A percentile compares a stretch with the other conserved stretches of the same genome.
These are phyloP conservation scores for Coprinellus micaceus DNA, from an alignment of 768 basidiomycete genomes.

Conservation along the genomic window DNA sequence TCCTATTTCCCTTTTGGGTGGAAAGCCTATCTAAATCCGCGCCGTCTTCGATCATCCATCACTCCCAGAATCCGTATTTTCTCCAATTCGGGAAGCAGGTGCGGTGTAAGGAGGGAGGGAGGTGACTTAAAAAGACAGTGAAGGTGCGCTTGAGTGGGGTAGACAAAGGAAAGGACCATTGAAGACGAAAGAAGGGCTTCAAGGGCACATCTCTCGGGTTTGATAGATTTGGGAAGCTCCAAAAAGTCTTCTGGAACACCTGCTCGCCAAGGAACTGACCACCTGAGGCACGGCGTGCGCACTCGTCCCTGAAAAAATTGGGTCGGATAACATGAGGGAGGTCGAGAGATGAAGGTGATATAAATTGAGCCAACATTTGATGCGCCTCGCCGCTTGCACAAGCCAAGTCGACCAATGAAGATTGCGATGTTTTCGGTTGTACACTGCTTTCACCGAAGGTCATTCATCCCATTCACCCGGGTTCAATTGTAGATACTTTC, in stretches of 20 bases:
- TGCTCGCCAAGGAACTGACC: neutral
- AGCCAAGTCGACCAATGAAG: too few relatives aligned
- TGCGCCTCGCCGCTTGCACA: too few relatives aligned
- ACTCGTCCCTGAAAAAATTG: neutral
- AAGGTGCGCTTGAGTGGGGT: neutral
- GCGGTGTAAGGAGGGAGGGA: neutral
- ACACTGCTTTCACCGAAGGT: neutral
- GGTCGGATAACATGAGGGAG: neutral
- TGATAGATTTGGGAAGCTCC: neutral
- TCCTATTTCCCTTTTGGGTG: conserved; percentile 11
- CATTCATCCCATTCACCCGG: neutral
- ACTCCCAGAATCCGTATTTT: conserved; percentile 2
- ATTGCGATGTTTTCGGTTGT: neutral
- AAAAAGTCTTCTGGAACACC: neutral
- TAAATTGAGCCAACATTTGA: neutral
- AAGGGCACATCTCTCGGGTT: neutral
- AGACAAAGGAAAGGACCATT: neutral
- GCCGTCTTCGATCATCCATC: conserved; percentile 13
- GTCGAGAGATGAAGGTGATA: neutral
- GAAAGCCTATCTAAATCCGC: conserved; percentile 14
- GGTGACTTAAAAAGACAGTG: neutral
- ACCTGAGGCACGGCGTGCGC: neutral
- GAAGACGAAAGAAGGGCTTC: neutral
- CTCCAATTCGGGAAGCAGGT: neutral
- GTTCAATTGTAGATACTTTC: neutral